Base-by-base conservation (phyloP, 2,329 filamentous ascomycete genomes). In the Calonectria fujianensis region DNA sequence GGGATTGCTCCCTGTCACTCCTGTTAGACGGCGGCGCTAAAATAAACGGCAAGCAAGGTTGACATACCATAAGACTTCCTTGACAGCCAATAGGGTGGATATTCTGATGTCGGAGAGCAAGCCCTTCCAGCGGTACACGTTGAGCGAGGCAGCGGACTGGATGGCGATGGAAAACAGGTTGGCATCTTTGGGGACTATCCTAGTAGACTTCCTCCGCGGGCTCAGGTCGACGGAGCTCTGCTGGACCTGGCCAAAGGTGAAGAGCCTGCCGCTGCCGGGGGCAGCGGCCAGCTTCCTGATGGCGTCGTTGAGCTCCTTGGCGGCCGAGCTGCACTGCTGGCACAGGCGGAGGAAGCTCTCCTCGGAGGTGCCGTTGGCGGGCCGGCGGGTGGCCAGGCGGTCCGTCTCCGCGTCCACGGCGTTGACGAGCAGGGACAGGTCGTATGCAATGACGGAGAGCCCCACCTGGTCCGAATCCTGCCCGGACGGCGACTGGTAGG, bases 251-350 rank as follows among this genome's bases (percentile, higher is more conserved):
- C 32, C 24, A 41, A 63, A 63, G 24, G 35, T 63, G 37, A 63
- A 63, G 7, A 39, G 2, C 24, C 39, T 4, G 7, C 41, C 6
- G 24, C 2, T 3, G 35, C 9, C 27, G 16, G 16, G 27, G 6
- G 18, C n/a, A 18, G 37, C n/a, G 24, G 24, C 16, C 27, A 63
- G 57, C 14, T 29, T 63, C 14, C 35, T 35, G 24, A 63, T 20
- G 35, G n/a, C 57, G 24, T 3, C 35, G 35, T 14, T 41, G 8
- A 63, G 27, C 20, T 63, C 57, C 13, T 29, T 63, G 13, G 57
- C 57, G 5, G 57, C 57, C 37, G 57, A 63, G 57, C 57, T 41
- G 57, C 57, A 63, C 39, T 63, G 57, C 37, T 63, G 35, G 24
- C 57, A 63, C 24, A 63, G 37, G 4, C 57, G 35, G 8, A 63